Base-by-base conservation (phyloP, 345 rosid species). In the Punica granatum region DNA sequence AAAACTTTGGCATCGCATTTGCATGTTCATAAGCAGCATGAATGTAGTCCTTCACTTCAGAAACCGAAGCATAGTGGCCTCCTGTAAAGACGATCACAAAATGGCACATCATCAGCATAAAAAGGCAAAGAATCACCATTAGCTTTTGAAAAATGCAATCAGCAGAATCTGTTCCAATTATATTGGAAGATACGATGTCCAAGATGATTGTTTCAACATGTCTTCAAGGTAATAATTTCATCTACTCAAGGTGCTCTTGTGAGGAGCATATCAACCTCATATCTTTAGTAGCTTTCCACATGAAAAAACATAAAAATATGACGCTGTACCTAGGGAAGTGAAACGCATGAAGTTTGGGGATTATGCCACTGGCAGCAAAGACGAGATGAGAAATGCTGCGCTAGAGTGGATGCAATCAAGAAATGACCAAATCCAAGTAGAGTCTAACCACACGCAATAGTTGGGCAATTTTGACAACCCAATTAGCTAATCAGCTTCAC, bases 31-130 rank as follows among this genome's bases (percentile, higher is more conserved):
- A 91, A 21, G 79, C 74, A 36, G 77, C 78, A 73, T 81, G 68
- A 35, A 91, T 73, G 4, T 75, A 75, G 46, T 83, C 80, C 80
- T 71, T 82, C 60, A 91, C 96, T 82, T 89, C 95, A 62, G 86
- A 79, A 25, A 83, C 79, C 5, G 83, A 78, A 65, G 90, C 94
- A 44, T 34, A 70, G 46, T 61, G 66, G 35, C 81, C 84, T 65
- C 80, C 98, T 86, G 78, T 9, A 30, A 21, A 25, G 31, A n/a
- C 5, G 14, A 63, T 26, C 16, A 37, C 48, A 14, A 37, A 36
- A 63, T 21, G 16, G 5, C 19, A 36, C 10, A 28, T 64, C 28
- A 39, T 7, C 31, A 37, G 5, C 8, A 14, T 28, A 30, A 18
- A n/a, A n/a, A n/a, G n/a, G 34, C 25, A 23, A 41, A 18, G 32